A percentile compares a stretch with the other conserved stretches of the same genome.
phyloP scores from a whole-genome alignment of 345 rosid genomes.

The Psidium friedrichsthalianum region DNA sequence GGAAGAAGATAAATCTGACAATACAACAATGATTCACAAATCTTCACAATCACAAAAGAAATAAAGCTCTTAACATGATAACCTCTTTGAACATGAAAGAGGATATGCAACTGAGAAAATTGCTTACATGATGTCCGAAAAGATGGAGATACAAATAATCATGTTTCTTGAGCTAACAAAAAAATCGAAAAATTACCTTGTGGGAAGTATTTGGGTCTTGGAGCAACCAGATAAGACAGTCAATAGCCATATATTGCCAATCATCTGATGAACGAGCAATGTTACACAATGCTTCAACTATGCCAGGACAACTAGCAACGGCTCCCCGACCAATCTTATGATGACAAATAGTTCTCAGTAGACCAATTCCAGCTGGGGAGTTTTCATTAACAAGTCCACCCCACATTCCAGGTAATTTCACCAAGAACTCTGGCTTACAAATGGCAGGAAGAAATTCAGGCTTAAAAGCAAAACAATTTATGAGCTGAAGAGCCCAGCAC shows the following conservation, averaged over 20 bases:
- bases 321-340: constrained; percentile 93
- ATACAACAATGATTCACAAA: neutral
- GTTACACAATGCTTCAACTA: constrained; percentile 79
- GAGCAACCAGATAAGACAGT: constrained; percentile 95
- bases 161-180: neutral
- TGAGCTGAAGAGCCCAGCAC: constrained; percentile 99
- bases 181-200: constrained; percentile 27
- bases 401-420: constrained; percentile 94
- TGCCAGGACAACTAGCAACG: constrained; percentile 74
- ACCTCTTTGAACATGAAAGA: neutral
- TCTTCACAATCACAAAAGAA: neutral
- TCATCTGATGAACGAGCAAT: constrained; percentile 97
- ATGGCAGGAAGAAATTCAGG: constrained; percentile 89
- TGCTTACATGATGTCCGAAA: neutral
- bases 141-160: neutral
- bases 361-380: constrained; percentile 97
- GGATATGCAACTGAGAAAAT: neutral
- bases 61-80: neutral
- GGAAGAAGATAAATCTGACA: neutral
- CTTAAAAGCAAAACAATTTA: constrained; percentile 98
- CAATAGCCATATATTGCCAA: constrained; percentile 99
- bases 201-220: constrained; percentile 85
- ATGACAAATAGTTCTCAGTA: constrained; percentile 89
- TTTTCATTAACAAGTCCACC: constrained; percentile 99
- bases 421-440: constrained; percentile 88